Base-by-base conservation (phyloP, 805 yeast species). In the Saccharomycopsis fibuligera region DNA sequence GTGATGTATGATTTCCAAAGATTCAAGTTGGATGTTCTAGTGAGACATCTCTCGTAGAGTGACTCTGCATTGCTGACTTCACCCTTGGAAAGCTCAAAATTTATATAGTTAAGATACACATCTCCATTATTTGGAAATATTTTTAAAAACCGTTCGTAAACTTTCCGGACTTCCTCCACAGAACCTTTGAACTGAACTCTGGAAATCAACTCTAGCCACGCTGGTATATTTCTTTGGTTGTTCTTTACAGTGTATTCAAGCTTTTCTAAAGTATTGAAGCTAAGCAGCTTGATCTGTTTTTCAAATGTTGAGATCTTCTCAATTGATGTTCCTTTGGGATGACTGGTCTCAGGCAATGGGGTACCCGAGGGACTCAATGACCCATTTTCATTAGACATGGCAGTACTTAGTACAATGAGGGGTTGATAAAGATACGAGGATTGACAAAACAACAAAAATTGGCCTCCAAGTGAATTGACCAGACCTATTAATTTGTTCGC, bases 1-100 rank as follows among this genome's bases (percentile, higher is more conserved):
- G 75, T 76, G 25, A 93, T 74, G 63, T 91, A 91, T n/a, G 76
- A 66, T 47, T 79, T 71, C 83, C 95, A 91, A 23, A 91, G 65
- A 22, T 75, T 74, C 24, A 88, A 80, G 56, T 83, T 79, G 45
- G 75, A 78, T 17, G 81, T 74, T 29, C 72, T 70, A 2, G 81
- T 73, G 38, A 90, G 70, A 59, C 87, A 78, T 45, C 81, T 69
- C 5, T 78, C 70, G 57, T 88, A 83, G 19, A 87, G 63, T 35
- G 72, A 68, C 58, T 85, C 95, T 16, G 81, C 93, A 44, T 67
- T 69, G 31, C 75, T 72, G 59, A 78, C 79, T 55, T 86, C 90
- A 44, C 81, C 83, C 55, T 83, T 69, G 42, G 72, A 73, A 50
- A 82, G 62, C 60, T 82, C 86, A 56, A 75, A 76, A 46, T 78